Evolutionary conservation across 2,329 filamentous ascomycete genomes (phyloP), one percentile per base, ranked within the genome.

Genomic region (Cladophialophora immunda): DNA sequence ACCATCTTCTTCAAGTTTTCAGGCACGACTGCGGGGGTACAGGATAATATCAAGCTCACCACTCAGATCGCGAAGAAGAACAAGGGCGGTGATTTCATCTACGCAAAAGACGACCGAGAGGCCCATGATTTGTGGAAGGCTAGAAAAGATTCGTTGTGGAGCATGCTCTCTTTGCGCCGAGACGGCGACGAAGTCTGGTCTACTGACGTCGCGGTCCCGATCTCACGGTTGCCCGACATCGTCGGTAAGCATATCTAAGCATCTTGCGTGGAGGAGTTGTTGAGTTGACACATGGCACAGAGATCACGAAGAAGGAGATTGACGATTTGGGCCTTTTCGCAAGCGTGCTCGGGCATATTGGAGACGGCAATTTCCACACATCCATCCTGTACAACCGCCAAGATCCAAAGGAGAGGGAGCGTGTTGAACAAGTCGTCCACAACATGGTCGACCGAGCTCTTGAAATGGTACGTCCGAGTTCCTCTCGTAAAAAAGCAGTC

Each of bases 351-450:
- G 94, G 94, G 2, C 94, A 97, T 75, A 90, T 97, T 64, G 94
- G 94, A 13, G 94, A 97, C 75, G 94, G 94, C 41, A 97, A 97
- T 78, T 97, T 97, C 81, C 94, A 97, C 77, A 90, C 94, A 76
- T 92, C 90, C 76, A 95, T 97, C 79, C 90, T 97, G 80, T 97
- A 97, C 58, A 88, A 95, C 78, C 86, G 86, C 29, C 85, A 83
- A 27, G 84, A 93, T 63, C 84, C 87, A 2, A 87, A 84, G 29
- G 91, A 97, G 79, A 86, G 86, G 64, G 89, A 85, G 50, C 91
- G 90, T 71, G 92, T 95, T 1, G 92, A 95, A 76, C 85, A 84
- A 62, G 93, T 92, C 70, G 92, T 97, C 55, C 89, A 94, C 76
- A 90, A 93, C 73, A 97, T 97, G 93, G 92, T 97, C 22, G 86